Evolutionary conservation across 2,329 filamentous ascomycete genomes (phyloP), one percentile per base, ranked within the genome.

Genomic region (Phoma sp.): DNA sequence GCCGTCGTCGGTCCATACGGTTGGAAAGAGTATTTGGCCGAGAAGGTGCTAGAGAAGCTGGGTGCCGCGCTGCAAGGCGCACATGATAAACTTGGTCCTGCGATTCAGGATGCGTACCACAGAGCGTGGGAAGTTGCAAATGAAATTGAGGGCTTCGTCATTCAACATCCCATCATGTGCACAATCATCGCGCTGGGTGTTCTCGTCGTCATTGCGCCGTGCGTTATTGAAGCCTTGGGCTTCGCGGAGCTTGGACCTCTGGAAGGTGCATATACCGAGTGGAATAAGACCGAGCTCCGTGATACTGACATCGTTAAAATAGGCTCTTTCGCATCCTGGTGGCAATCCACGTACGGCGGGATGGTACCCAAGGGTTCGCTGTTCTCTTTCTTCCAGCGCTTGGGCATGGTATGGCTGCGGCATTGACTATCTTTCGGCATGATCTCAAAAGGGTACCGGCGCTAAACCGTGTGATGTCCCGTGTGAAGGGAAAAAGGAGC

Each of bases 341-440:
- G 77, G 75, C 73, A 78, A 60, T 53, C 67, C 0, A 57, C 46
- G 1, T 79, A 78, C 60, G 64, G 61, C 2, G 77, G 76, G 1
- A 71, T 71, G 39, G 75, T 80, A 43, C 74, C 76, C 0, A 74
- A 74, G 52, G 68, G 67, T 0, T 76, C 76, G 4, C 55, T 80
- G n/a, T 78, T 78, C 53, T 71, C 71, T 2, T 80, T 69, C 43
- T 73, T 80, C 26, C 77, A 80, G 68, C 65, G 74, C 11, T 56
- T 80, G 53, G 77, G 77, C 0, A 79, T 79, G 75, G 64, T 60
- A 30, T 70, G 64, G 68, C 28, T 49, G 28, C 32, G 38, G 51
- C 64, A 62, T 34, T 62, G 49, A 59, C 53, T 47, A n/a, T 9
- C 15, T 46, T 11, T 15, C 28, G 34, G 28, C 39, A 20, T 25